Percentiles rank a stretch among this genome's conserved stretches.
phyloP scores from a whole-genome alignment of 768 basidiomycete genomes.

The Boletus tomentosulus region DNA sequence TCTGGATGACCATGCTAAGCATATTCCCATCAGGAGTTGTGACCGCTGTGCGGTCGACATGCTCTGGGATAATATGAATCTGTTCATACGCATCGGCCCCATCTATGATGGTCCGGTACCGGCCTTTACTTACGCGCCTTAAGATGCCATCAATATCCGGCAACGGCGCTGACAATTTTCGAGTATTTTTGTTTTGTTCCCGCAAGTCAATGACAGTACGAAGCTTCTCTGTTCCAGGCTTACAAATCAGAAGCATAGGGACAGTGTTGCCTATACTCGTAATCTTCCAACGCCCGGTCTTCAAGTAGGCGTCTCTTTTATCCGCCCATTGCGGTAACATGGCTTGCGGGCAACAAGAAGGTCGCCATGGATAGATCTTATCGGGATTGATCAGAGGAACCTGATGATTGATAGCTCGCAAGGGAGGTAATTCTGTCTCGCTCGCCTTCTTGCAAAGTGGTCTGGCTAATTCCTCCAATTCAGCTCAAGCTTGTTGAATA shows the following conservation, averaged over 20 bases:
- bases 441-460: not conserved
- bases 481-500: not conserved
- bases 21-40: conserved; percentile 37
- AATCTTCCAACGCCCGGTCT: not conserved
- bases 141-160: conserved; percentile 18
- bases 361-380: not conserved
- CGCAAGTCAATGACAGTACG: not conserved
- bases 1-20: conserved; percentile 18
- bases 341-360: not conserved
- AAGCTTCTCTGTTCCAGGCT: not conserved
- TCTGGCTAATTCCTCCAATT: not conserved
- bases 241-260: conserved; percentile 2
- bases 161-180: conserved; percentile 11
- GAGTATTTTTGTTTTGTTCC: conserved; percentile 15
- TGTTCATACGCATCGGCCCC: conserved; percentile 21
- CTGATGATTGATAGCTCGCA: conserved; percentile 1
- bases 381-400: not conserved
- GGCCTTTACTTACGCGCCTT: not conserved
- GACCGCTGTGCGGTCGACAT: conserved; percentile 29
- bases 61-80: conserved; percentile 7
- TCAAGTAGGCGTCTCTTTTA: not conserved
- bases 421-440: not conserved
- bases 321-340: not conserved
- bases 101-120: conserved; percentile 2
- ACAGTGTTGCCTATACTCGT: not conserved